These are phyloP conservation scores for Pelargonium hybrid DNA, from an alignment of 441 rosid species.

Conservation along the genomic window DNA sequence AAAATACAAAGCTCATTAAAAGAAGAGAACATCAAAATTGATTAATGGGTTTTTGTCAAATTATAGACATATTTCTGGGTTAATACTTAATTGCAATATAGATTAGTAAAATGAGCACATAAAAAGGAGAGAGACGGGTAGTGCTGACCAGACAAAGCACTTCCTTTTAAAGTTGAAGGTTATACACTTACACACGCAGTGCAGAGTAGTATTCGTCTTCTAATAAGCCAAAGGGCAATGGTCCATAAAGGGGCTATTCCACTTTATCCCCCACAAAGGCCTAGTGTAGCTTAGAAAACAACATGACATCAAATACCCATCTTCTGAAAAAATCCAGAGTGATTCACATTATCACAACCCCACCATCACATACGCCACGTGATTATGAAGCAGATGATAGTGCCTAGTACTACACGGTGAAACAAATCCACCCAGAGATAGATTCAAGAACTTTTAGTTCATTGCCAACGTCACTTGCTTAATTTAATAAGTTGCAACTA, in stretches of 20 bases:
- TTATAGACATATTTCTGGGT: conserved; percentile 14
- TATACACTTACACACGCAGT: conserved; percentile 15
- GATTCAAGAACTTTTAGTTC: not conserved
- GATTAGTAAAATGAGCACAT: conserved; percentile 22
- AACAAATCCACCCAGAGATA: conserved; percentile 9
- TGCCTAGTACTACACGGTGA: conserved; percentile 7
- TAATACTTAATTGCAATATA: conserved; percentile 11
- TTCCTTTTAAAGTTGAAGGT: conserved; percentile 26
- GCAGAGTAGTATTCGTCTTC: conserved; percentile 24
- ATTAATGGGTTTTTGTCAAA: not conserved
- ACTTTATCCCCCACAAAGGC: conserved; percentile 42
- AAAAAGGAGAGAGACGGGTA: conserved; percentile 40
- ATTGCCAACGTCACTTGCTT: not conserved
- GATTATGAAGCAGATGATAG: conserved; percentile 9
- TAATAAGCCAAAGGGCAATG: conserved; percentile 41
- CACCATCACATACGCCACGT: conserved; percentile 29
- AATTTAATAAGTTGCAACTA: not conserved
- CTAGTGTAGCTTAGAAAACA: conserved; percentile 37
- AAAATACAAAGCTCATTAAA: conserved; percentile 12
- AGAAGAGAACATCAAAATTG: conserved; percentile 21
- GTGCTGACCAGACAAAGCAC: conserved; percentile 44
- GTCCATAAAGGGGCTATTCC: conserved; percentile 49
- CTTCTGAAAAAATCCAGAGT: conserved; percentile 24
- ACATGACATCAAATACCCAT: conserved; percentile 36
- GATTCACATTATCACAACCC: conserved; percentile 21